Evolutionary conservation across 2,329 filamentous ascomycete genomes (phyloP), one percentile per base, ranked within the genome.

Genomic region (Epichloe amarillans): DNA sequence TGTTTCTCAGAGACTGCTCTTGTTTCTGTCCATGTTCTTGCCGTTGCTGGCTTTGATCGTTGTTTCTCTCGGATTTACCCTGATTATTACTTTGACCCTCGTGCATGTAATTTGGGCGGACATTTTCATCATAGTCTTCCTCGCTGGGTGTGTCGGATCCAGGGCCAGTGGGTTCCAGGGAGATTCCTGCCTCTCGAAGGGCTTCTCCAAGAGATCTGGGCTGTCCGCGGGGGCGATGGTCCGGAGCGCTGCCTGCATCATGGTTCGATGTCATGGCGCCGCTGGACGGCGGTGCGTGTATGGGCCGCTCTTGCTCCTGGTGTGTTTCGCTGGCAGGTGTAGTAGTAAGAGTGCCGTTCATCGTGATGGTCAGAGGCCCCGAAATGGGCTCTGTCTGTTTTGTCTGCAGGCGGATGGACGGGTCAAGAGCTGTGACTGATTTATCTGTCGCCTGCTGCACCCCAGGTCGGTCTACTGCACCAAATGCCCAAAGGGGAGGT

Each of bases 61-160:
- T 21, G 3, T 10, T 8, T 14, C 23, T 26, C 33, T 15, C 17
- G 4, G 14, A 15, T 11, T n/a, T 26, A 4, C 37, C 40, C 4
- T 42, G 41, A 11, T 43, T 48, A 0, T 45, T 33, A 5, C 40
- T 43, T 12, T 49, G 17, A 11, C 56, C 33, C 17, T 57, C 55
- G 47, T 51, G 14, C 2, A 52, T 54, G 19, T 60, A 57, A 2
- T 57, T 56, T 17, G 64, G 60, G 7, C 64, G 59, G 6, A 65
- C 45, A 38, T 64, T 65, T 15, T 69, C 66, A 35, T 73, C 70
- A 45, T 72, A 72, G 50, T 73, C 71, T 54, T 73, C 71, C 50
- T 72, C 71, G 38, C 70, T 73, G 2, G 69, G 61, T 14, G 66
- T 71, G 14, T 71, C 70, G 2, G 68, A 70, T 35, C 59, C 55